Evolutionary conservation across 202 grass and related monocot genomes (phyloP).

Genomic region (Schoenoplectus tabernaemontani): DNA sequence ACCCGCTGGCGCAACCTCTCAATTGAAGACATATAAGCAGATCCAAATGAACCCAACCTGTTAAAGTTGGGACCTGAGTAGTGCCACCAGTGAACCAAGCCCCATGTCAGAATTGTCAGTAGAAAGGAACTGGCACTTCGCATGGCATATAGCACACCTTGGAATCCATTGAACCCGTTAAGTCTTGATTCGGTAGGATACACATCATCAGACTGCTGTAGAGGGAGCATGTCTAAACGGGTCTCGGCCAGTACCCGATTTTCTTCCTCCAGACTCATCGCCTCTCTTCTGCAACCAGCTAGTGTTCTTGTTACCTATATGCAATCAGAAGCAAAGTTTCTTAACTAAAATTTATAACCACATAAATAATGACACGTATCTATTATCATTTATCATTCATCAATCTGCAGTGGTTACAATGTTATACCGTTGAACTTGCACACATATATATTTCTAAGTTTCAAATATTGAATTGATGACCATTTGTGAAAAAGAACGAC

Average conservation of each 20-base stretch:
- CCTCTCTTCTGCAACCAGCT: slow-evolving; percentile 47
- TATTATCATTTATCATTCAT: neutral
- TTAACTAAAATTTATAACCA: neutral
- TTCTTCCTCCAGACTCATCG: slow-evolving; percentile 64
- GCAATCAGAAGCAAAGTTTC: neutral
- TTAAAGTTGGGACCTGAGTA: neutral
- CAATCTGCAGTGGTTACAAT: neutral
- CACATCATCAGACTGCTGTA: slow-evolving; percentile 43
- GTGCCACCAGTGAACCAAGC: slow-evolving; percentile 52
- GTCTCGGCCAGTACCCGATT: slow-evolving; percentile 62
- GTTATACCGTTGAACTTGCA: neutral
- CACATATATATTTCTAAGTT: neutral
- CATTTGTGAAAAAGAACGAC: neutral
- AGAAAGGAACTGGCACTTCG: slow-evolving; percentile 58
- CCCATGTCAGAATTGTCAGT: slow-evolving; percentile 64
- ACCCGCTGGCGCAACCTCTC: slow-evolving; percentile 54
- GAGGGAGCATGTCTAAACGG: slow-evolving; percentile 40
- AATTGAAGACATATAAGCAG: slow-evolving; percentile 53
- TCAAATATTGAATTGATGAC: neutral
- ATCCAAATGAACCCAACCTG: slow-evolving; percentile 26
- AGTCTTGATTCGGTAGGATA: slow-evolving; percentile 52
- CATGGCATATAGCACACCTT: slow-evolving; percentile 65
- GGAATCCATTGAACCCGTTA: slow-evolving; percentile 77
- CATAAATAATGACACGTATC: neutral
- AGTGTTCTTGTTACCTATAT: slow-evolving; percentile 59